phyloP scores from a whole-genome alignment of 129 eudicot species.

The Ambrosia trifida region DNA sequence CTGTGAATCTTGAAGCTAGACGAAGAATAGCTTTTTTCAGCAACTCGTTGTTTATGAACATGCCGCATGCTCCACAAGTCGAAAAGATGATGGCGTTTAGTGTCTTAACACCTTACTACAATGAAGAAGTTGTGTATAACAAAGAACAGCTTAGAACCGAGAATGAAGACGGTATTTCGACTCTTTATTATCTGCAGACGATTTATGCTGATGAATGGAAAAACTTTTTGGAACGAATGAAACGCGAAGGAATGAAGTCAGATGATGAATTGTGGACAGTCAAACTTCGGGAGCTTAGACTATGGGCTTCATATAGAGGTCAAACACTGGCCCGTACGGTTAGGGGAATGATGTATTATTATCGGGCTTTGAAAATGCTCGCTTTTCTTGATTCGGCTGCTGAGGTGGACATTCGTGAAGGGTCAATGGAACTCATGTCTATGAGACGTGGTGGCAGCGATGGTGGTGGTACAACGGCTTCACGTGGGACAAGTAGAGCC shows the following conservation, averaged over 20 bases:
- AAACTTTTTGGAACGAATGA: slow-evolving; percentile 81
- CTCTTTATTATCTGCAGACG: slow-evolving; percentile 82
- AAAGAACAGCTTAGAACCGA: slow-evolving; percentile 83
- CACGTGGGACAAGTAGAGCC: slow-evolving; percentile 61
- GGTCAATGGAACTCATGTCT: slow-evolving; percentile 55
- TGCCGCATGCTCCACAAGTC: slow-evolving; percentile 97
- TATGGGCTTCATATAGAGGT: slow-evolving; percentile 95
- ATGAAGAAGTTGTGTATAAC: slow-evolving; percentile 79
- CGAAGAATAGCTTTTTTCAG: slow-evolving; percentile 88
- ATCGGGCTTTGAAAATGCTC: slow-evolving; percentile 90
- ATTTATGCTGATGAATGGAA: slow-evolving; percentile 84
- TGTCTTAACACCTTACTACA: slow-evolving; percentile 91
- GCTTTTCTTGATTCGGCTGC: slow-evolving; percentile 97
- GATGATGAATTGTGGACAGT: slow-evolving; percentile 58
- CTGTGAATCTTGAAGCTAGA: slow-evolving; percentile 82
- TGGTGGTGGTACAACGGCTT: slow-evolving; percentile 24
- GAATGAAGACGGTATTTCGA: slow-evolving; percentile 95
- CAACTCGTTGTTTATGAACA: slow-evolving; percentile 91
- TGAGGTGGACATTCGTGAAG: slow-evolving; percentile 83
- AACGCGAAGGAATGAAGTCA: slow-evolving; percentile 59
- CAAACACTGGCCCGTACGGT: slow-evolving; percentile 90
- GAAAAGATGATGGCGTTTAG: slow-evolving; percentile 97
- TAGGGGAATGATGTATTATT: slow-evolving; percentile 97
- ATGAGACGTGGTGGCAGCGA: slow-evolving; percentile 46
- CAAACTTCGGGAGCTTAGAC: slow-evolving; percentile 71